Base-by-base conservation (phyloP, 192 early-diverging fungal species). In the Pilaira anomala region DNA sequence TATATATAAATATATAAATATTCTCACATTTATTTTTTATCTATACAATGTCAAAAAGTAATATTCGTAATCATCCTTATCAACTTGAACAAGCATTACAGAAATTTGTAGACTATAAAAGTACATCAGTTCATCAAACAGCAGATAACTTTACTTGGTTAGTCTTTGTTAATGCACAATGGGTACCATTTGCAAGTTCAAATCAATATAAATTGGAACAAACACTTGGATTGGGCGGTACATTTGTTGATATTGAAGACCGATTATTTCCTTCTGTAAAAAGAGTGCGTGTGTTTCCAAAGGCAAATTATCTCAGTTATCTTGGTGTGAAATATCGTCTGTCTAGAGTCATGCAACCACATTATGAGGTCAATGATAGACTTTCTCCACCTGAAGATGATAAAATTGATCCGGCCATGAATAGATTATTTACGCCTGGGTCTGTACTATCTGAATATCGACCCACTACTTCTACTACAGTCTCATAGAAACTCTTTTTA, bases 201-300 rank as follows among this genome's bases (percentile, higher is more conserved):
- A 68, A 68, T 18, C 66, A 68, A 18, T 48, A 61, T 22, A 68
- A 68, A 55, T 22, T 68, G 24, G 66, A 68, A 33, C 66, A 68
- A n/a, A 61, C 60, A 2, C 66, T 68, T n/a, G 60, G 58, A n/a
- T 51, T 62, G 5, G 60, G 60, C 11, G 66, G 66, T 13, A 68
- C 66, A 8, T 68, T 68, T 62, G 66, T 68, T 33, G 66, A 68
- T 22, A 62, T 68, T 36, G 58, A 68, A 46, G 66, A 68, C 44
- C 49, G 36, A 22, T 57, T 61, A 19, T 68, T 68, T 24, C 66
- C 66, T n/a, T 48, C 49, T 12, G 66, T 68, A 7, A 68, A 68
- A 53, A 45, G 66, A 48, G 66, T 68, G 13, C 59, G 66, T 25
- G 66, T 68, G 21, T 68, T 68, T 36, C 66, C 66, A 11, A 68